These are phyloP conservation scores for Rossbeevera mucosa DNA, from an alignment of 768 basidiomycete species.

Conservation along the genomic window DNA sequence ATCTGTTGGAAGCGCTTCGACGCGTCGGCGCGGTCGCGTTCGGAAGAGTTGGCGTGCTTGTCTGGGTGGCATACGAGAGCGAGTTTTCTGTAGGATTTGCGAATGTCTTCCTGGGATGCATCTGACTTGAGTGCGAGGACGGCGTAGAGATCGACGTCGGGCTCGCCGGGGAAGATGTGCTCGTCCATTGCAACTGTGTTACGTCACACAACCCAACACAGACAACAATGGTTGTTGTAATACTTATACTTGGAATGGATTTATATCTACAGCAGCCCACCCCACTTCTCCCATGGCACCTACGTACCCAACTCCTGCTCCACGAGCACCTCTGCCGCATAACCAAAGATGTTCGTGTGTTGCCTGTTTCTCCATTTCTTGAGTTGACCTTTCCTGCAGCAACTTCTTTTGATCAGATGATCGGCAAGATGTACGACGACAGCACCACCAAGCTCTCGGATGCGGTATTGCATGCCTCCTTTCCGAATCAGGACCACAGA, in stretches of 20 bases:
- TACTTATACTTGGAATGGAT: background rate
- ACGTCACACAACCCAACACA: background rate
- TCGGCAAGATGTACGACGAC: background rate
- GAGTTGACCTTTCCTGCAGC: slow-evolving; percentile 7
- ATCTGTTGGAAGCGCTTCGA: slow-evolving; percentile 86
- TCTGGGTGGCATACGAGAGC: slow-evolving; percentile 88
- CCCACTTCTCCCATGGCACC: slow-evolving; percentile 1
- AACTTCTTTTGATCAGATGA: slow-evolving; percentile 1
- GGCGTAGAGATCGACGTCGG: slow-evolving; percentile 70
- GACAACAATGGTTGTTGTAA: slow-evolving; percentile 4
- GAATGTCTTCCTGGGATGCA: slow-evolving; percentile 64
- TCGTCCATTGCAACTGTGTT: slow-evolving; percentile 49
- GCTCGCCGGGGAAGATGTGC: slow-evolving; percentile 74
- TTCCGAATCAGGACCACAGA: background rate
- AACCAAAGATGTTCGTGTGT: slow-evolving; percentile 10
- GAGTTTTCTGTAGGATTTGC: slow-evolving; percentile 77
- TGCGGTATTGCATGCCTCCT: slow-evolving; percentile 2
- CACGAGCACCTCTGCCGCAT: background rate
- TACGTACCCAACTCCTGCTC: background rate
- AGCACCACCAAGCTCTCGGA: background rate
- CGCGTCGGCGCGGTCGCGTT: slow-evolving; percentile 59
- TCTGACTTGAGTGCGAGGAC: slow-evolving; percentile 55
- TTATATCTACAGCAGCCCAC: background rate
- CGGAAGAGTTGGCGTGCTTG: slow-evolving; percentile 65
- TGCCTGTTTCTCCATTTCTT: background rate